A percentile compares a stretch with the other conserved stretches of the same genome.
phyloP scores from a whole-genome alignment of 345 rosid species.

The Erucastrum elatum region DNA sequence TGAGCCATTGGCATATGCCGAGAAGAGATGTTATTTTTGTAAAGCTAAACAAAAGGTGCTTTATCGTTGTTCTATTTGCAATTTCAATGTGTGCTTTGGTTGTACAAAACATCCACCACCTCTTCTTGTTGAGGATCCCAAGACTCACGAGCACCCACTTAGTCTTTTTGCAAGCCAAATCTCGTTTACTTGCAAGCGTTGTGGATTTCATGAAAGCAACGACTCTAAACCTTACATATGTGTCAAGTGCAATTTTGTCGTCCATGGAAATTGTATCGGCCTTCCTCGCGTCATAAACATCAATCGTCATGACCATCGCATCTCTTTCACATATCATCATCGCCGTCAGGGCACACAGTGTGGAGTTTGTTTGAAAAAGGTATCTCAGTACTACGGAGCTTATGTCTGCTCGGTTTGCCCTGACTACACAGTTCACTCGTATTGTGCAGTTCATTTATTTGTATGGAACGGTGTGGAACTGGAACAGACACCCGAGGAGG shows the following conservation, averaged over 20 bases:
- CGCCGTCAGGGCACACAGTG: neutral
- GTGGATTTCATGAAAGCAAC: neutral
- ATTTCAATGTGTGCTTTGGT: neutral
- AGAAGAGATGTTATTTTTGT: neutral
- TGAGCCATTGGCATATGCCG: neutral
- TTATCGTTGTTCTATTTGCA: conserved; percentile 4
- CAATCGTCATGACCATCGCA: neutral
- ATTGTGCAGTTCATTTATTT: neutral
- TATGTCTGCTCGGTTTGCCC: neutral
- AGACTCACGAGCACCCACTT: conserved; percentile 10
- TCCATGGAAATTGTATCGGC: neutral
- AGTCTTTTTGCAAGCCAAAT: neutral
- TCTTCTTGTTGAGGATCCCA: neutral
- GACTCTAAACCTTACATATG: neutral
- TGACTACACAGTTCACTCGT: neutral
- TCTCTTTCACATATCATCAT: neutral
- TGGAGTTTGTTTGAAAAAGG: neutral
- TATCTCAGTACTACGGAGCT: neutral
- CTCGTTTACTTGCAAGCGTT: neutral
- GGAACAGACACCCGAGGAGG: neutral
- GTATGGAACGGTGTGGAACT: conserved; percentile 10
- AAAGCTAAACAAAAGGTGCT: neutral
- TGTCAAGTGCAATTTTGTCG: neutral
- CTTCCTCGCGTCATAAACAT: neutral
- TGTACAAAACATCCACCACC: conserved; percentile 10